Percentiles rank a stretch among this genome's conserved stretches.
Evolutionary conservation across 768 basidiomycete species (phyloP).

Genomic region (Boletus rex-veris): DNA sequence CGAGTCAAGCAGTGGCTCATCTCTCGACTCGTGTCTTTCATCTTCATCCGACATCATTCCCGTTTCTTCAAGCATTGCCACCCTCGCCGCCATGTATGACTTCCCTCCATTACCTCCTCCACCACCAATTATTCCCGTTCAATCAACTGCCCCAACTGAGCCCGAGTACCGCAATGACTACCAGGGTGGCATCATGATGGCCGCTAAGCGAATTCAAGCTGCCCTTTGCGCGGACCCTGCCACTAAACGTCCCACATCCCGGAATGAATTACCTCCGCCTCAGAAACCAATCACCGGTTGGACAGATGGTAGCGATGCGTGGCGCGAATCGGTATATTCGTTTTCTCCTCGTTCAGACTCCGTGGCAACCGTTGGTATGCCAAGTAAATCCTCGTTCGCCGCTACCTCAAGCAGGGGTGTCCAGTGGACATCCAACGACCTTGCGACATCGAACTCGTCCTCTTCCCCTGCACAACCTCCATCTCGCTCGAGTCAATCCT

Average conservation of each 20-base stretch:
- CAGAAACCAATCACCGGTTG: constrained; percentile 56
- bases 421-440: constrained; percentile 44
- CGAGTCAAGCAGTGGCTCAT: constrained; percentile 40
- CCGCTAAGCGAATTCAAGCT: constrained; percentile 51
- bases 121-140: constrained; percentile 37
- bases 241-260: constrained; percentile 35
- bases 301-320: constrained; percentile 63
- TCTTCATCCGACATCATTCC: constrained; percentile 22
- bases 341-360: constrained; percentile 41
- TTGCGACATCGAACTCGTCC: constrained; percentile 14
- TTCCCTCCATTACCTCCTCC: constrained; percentile 56
- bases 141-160: constrained; percentile 21
- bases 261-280: constrained; percentile 33
- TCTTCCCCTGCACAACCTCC: constrained; percentile 26
- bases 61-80: constrained; percentile 34
- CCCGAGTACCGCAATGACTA: constrained; percentile 40
- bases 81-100: constrained; percentile 39
- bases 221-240: constrained; percentile 41
- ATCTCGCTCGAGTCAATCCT: constrained; percentile 30
- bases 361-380: constrained; percentile 28
- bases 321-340: constrained; percentile 64
- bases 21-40: constrained; percentile 33
- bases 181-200: constrained; percentile 67
- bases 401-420: constrained; percentile 52
- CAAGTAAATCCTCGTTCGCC: constrained; percentile 40